Percentiles rank a stretch among this genome's conserved stretches.
Conservation (phyloP, 1,139 yeast genomes). For the Sugiyamaella japonica region DNA sequence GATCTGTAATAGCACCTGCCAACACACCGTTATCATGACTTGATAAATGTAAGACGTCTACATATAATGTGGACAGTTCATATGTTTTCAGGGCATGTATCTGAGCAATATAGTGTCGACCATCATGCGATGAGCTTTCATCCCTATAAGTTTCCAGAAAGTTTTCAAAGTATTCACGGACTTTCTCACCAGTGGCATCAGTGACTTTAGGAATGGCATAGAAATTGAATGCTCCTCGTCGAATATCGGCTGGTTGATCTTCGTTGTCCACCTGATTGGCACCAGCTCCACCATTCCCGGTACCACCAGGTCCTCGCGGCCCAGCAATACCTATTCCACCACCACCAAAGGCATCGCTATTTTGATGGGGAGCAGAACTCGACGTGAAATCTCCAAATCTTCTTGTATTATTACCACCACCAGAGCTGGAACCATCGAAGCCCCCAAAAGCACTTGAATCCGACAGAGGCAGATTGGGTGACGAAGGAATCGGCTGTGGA, state of each 20-base stretch:
- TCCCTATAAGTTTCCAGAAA: slow-evolving; percentile 70
- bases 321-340: slow-evolving; percentile 15
- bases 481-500: slow-evolving; percentile 21
- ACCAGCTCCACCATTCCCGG: slow-evolving; percentile 4
- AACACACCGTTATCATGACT: slow-evolving; percentile 81
- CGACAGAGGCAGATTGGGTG: slow-evolving; percentile 22
- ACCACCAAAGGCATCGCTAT: slow-evolving; percentile 20
- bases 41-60: slow-evolving; percentile 79
- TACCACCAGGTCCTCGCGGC: slow-evolving; percentile 14
- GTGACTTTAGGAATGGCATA: slow-evolving; percentile 71
- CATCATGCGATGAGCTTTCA: slow-evolving; percentile 37
- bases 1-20: slow-evolving; percentile 86
- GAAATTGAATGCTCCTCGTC: slow-evolving; percentile 22
- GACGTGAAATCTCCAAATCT: slow-evolving; percentile 19
- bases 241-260: slow-evolving; percentile 21
- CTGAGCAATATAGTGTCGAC: slow-evolving; percentile 72
- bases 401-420: slow-evolving; percentile 3
- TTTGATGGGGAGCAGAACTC: slow-evolving; percentile 22
- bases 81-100: slow-evolving; percentile 76
- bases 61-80: slow-evolving; percentile 76
- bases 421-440: slow-evolving; percentile 13
- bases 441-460: slow-evolving; percentile 17
- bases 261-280: slow-evolving; percentile 19
- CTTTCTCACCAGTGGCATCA: slow-evolving; percentile 92
- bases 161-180: slow-evolving; percentile 83